Conservation (phyloP, 345 rosid genomes). For the Ceriops tagal region DNA sequence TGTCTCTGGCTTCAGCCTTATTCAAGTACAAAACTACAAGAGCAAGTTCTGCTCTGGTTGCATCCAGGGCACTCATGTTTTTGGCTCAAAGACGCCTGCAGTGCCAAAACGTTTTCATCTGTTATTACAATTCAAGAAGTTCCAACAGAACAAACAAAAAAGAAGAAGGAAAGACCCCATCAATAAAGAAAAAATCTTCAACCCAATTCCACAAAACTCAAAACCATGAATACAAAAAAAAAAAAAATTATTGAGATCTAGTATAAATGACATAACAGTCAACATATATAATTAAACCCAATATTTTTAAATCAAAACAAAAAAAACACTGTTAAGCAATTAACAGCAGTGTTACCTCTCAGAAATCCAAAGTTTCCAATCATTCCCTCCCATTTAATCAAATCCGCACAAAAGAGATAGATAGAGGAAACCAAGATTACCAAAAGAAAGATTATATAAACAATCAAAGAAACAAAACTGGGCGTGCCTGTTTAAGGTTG, state of each 20-base stretch:
- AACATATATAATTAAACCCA: neutral
- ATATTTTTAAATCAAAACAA: neutral
- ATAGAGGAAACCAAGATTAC: no score
- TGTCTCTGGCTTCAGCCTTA: slow-evolving; percentile 98
- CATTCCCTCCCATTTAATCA: no score
- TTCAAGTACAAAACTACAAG: slow-evolving; percentile 80
- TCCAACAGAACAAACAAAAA: no score
- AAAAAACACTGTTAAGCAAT: neutral
- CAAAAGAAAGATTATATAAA: no score
- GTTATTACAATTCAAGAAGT: neutral
- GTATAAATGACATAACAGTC: neutral
- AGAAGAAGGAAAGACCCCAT: neutral
- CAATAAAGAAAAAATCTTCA: neutral
- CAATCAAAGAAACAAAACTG: neutral
- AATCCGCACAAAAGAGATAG: no score
- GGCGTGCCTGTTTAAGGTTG: no score
- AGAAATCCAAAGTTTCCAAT: no score
- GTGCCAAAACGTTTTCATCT: slow-evolving; percentile 1
- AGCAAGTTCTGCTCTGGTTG: slow-evolving; percentile 80
- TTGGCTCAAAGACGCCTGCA: slow-evolving; percentile 22
- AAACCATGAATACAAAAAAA: neutral
- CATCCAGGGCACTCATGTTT: slow-evolving; percentile 77
- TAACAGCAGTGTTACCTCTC: no score
- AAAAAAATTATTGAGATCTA: neutral
- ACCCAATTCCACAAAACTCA: neutral